phyloP scores from a whole-genome alignment of 176 grass and related monocot species.

The Oryza officinalis region DNA sequence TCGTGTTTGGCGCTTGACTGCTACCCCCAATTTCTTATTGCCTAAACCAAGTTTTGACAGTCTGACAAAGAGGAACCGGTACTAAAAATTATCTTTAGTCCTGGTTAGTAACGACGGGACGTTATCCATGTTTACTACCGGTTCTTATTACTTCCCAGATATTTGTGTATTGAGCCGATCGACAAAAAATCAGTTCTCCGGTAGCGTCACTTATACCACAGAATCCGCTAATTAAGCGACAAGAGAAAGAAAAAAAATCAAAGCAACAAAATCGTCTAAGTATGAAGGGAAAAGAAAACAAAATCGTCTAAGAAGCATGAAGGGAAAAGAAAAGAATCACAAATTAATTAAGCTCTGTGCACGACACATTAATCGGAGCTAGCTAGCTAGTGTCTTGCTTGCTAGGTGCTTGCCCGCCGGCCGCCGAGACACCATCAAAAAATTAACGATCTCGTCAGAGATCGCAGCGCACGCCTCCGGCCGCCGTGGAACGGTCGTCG shows the following conservation, averaged over 20 bases:
- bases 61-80: too few relatives aligned
- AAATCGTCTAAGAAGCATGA: not conserved
- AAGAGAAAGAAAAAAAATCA: not conserved
- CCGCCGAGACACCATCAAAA: too few relatives aligned
- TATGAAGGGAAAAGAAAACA: not conserved
- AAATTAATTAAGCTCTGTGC: conserved; percentile 9
- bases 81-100: too few relatives aligned
- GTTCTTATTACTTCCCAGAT: too few relatives aligned
- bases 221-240: not conserved
- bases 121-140: too few relatives aligned
- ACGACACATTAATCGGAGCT: not conserved
- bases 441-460: not conserved
- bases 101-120: too few relatives aligned
- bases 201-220: conserved; percentile 26
- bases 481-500: too few relatives aligned
- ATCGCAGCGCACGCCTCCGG: not conserved
- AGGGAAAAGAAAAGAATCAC: not conserved
- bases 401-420: not conserved
- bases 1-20: too few relatives aligned
- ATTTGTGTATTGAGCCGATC: too few relatives aligned
- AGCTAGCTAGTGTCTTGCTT: not conserved
- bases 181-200: too few relatives aligned
- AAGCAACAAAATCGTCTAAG: not conserved
- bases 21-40: too few relatives aligned
- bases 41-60: too few relatives aligned